Evolutionary conservation across 164 flowering plant genomes (phyloP), one percentile per base, ranked within the genome.

Genomic region (Sedum album): DNA sequence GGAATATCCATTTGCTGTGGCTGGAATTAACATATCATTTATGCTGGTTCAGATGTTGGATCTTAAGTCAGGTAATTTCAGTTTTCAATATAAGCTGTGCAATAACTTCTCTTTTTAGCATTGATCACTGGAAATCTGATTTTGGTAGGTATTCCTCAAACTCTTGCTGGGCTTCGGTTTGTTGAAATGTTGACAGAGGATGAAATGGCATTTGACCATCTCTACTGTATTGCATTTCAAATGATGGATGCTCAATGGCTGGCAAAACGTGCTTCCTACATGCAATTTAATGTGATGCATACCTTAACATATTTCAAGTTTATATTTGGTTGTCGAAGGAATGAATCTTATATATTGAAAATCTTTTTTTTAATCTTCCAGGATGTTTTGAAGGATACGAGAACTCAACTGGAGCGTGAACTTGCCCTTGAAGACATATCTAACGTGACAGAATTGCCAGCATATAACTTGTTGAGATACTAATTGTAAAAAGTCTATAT

Each of bases 1-100:
- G 96, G 98, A 90, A 74, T 93, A 93, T 74, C 98, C 98, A 3
- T 93, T 93, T 79, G 95, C 97, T 69, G 97, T 89, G 48, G 98
- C 96, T 60, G 93, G 96, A 66, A 85, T 90, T 73, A 90, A 90
- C 72, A 79, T 90, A 69, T 90, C 96, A 3, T 90, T 88, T 66
- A 84, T 85, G 91, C 70, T 88, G 76, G 82, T 73, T 30, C 93
- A 90, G 65, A 88, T 88, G 96, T 75, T 90, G 78, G 93, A 86
- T 74, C 84, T 90, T 70, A 91, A 85, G 68, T 85, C 93, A 77
- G 93, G 96, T 90, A 75, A 4, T 63, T 62, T 33, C 62, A 11
- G 14, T 28, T 63, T 62, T 33, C 62, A 11, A 28, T 28, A 20
- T 1, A 57, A 26, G 33, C 13, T 4, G 48, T 44, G 18, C 4